Conservation (phyloP, 1,284 basidiomycete genomes). For the Microbotryum silenes-acaulis region DNA sequence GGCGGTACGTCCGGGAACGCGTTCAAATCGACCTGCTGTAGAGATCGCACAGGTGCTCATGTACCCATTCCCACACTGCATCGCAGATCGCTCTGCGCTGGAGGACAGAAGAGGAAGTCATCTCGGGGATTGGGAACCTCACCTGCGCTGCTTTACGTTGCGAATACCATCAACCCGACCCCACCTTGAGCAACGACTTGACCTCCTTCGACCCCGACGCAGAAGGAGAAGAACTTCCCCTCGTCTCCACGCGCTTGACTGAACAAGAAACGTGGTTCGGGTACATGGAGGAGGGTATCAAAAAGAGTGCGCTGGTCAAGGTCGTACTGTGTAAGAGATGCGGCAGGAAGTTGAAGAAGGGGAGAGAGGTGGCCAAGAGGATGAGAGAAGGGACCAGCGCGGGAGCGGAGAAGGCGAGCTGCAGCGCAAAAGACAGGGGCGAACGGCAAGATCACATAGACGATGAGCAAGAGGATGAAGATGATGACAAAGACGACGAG, state of each 20-base stretch:
- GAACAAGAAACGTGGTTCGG: constrained; percentile 74
- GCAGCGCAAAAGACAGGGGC: constrained; percentile 17
- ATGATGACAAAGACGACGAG: neutral
- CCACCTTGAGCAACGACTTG: constrained; percentile 1
- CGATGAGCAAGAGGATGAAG: neutral
- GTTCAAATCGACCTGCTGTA: neutral
- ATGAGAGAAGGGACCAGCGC: neutral
- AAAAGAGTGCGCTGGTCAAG: constrained; percentile 76
- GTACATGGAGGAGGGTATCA: constrained; percentile 67
- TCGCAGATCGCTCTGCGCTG: constrained; percentile 74
- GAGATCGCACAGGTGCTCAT: neutral
- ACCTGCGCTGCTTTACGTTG: constrained; percentile 84
- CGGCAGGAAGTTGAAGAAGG: constrained; percentile 69
- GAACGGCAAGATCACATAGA: neutral
- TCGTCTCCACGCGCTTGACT: constrained; percentile 22
- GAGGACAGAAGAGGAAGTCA: constrained; percentile 80
- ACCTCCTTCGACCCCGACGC: constrained; percentile 49
- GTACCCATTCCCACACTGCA: neutral
- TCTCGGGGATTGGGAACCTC: constrained; percentile 59
- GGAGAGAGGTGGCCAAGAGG: constrained; percentile 46
- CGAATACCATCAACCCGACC: constrained; percentile 49
- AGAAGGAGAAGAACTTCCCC: constrained; percentile 17
- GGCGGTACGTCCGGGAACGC: constrained; percentile 49
- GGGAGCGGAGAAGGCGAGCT: constrained; percentile 33
- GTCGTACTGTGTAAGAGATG: constrained; percentile 72